These are phyloP conservation scores for Penicillium sp. DNA, from an alignment of 2,329 filamentous ascomycete genomes.

Conservation along the genomic window DNA sequence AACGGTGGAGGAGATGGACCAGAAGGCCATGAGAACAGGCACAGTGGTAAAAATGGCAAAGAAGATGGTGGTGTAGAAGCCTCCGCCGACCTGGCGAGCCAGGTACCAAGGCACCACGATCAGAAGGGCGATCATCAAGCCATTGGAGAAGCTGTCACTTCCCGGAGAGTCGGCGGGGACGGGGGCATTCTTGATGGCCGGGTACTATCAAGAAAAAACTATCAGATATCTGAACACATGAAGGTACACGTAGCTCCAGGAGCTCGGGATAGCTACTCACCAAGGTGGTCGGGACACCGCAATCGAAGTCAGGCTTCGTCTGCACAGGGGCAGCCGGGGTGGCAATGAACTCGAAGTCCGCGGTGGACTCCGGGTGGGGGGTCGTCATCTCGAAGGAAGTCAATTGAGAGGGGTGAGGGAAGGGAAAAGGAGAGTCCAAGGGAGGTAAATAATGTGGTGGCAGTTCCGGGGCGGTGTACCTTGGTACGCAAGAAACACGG, in stretches of 20 bases:
- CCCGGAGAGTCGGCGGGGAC: slow-evolving; percentile 86
- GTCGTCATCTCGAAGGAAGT: slow-evolving; percentile 36
- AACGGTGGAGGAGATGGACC: slow-evolving; percentile 74
- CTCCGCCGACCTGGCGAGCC: slow-evolving; percentile 79
- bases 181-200: slow-evolving; percentile 89
- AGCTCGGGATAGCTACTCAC: slow-evolving; percentile 44
- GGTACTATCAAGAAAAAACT: slow-evolving; percentile 57
- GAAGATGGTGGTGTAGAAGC: slow-evolving; percentile 83
- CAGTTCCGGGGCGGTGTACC: slow-evolving; percentile 21
- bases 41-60: slow-evolving; percentile 74
- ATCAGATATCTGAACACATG: background rate
- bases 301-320: slow-evolving; percentile 53
- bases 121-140: slow-evolving; percentile 68
- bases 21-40: slow-evolving; percentile 78
- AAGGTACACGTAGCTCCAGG: slow-evolving; percentile 1
- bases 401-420: slow-evolving; percentile 25
- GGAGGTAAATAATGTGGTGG: slow-evolving; percentile 21
- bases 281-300: slow-evolving; percentile 60
- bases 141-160: slow-evolving; percentile 83
- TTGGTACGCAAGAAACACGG: slow-evolving; percentile 5
- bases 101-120: slow-evolving; percentile 73
- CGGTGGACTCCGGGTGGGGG: slow-evolving; percentile 45
- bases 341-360: slow-evolving; percentile 55
- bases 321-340: slow-evolving; percentile 58
- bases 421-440: slow-evolving; percentile 20